Base-by-base conservation (phyloP, 2,329 filamentous ascomycete genomes). In the Sporothrix brunneoviolacea region DNA sequence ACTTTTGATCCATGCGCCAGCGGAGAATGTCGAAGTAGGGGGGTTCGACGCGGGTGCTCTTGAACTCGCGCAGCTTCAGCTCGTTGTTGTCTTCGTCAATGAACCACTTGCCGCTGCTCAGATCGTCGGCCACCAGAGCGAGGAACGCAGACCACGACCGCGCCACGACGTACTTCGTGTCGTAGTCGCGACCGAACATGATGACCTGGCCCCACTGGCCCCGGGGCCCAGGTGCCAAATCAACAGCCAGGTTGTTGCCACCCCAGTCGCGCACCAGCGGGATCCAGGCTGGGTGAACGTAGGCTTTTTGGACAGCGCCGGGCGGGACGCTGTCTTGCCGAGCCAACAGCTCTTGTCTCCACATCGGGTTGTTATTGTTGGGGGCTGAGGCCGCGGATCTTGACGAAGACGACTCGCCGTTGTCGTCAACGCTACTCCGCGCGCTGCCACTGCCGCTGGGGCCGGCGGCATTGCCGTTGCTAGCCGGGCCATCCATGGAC, bases 171-270 rank as follows among this genome's bases (percentile, higher is more conserved):
- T 95, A 98, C 72, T 98, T 98, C 69, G 88, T 95, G 65, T 98
- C 93, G 69, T 95, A 98, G 70, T 98, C 93, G 54, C 93, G 88
- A 45, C 93, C 93, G 66, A 95, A 96, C 55, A 98, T 78, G 61
- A 98, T 95, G 58, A 98, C 82, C 66, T 98, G 93, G 48, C 93
- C 93, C 91, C 93, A 98, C 65, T 84, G 86, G 35, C 93, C 93
- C 41, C 80, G 79, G 9, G 91, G 88, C 3, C 93, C 93, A 19
- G 93, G 93, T 7, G 91, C 88, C 52, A 98, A 75, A 67, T 98
- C 93, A 41, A 96, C 81, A 16, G 91, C 91, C 62, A 98, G 76
- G 72, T 95, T 94, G 79, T 98, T 98, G 68, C 93, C 93, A 66
- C 93, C 93, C 93, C 93, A 98, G 67, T 98, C 93, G 59, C 93